Evolutionary conservation across 2,329 filamentous ascomycete species (phyloP), one percentile per base, ranked within the genome.

Genomic region (Colletotrichum australisinense): DNA sequence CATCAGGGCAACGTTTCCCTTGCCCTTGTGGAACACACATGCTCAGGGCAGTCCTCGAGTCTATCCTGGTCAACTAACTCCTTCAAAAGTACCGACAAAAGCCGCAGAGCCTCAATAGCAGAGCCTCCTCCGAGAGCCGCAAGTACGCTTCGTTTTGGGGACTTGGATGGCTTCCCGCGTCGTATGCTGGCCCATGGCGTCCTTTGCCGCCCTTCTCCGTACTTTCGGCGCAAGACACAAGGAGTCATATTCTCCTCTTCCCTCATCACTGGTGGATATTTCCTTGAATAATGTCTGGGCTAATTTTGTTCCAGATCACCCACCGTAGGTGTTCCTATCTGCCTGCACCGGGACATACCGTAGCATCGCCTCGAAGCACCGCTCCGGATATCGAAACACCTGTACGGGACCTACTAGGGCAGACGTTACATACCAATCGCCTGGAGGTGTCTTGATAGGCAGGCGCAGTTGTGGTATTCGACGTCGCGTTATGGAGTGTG

Each of bases 21-120:
- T n/a, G 30, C 3, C 14, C 14, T n/a, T 55, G 52, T 55, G 52
- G 16, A 46, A 46, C 42, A 46, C 42, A 46, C 42, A 46, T 46
- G 38, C 38, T 42, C 16, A 46, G 42, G 16, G 42, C 42, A 8
- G 42, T 46, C 42, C 19, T 46, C 42, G 42, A 9, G 42, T 46
- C 42, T 16, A 46, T n/a, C 16, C 19, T 5, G 1, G 16, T 46
- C 42, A 46, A 46, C 42, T n/a, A n/a, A n/a, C 6, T 55, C n/a
- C 52, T 11, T 35, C 32, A 24, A n/a, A 30, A 46, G 42, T 22
- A 60, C 68, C 68, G 63, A 42, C 22, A 22, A 6, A 55, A 70
- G 12, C 28, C 63, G 68, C 55, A 67, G 68, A 71, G 68, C 60
- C 53, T 30, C 67, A 35, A 35, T 12, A 53, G 22, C 24, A 64